phyloP scores from a whole-genome alignment of 2,329 filamentous ascomycete species.

The Aspergillus sp. region DNA sequence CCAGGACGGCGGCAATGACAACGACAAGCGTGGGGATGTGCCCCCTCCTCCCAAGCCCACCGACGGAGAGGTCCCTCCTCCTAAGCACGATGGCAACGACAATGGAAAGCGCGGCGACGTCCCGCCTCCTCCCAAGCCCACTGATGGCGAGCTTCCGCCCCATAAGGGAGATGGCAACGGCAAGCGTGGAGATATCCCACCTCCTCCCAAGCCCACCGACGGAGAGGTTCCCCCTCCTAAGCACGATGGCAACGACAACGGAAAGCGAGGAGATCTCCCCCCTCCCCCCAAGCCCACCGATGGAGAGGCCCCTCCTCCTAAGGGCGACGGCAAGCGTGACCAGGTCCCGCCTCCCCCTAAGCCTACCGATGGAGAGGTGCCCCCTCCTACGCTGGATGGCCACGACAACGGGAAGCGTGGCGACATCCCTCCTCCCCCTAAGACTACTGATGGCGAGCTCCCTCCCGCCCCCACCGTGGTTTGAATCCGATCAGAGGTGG shows the following conservation, averaged over 20 bases:
- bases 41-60: not conserved
- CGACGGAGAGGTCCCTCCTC: not conserved
- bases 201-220: not conserved
- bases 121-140: not conserved
- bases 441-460: not conserved
- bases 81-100: not conserved
- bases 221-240: not conserved
- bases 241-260: not conserved
- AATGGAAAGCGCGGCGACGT: not conserved
- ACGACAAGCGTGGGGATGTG: not conserved
- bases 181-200: not conserved
- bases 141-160: not conserved
- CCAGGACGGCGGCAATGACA: not conserved
- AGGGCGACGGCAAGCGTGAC: not conserved
- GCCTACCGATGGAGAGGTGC: not conserved
- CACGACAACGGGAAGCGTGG: not conserved
- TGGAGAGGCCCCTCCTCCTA: not conserved
- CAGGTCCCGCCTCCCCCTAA: not conserved
- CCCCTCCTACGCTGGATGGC: not conserved
- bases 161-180: not conserved
- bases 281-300: not conserved
- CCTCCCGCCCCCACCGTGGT: not conserved
- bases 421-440: not conserved
- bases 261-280: not conserved
- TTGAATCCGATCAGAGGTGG: not conserved